Evolutionary conservation across 768 basidiomycete species (phyloP), one percentile per base, ranked within the genome.

Genomic region (Daedaleopsis sinensis): DNA sequence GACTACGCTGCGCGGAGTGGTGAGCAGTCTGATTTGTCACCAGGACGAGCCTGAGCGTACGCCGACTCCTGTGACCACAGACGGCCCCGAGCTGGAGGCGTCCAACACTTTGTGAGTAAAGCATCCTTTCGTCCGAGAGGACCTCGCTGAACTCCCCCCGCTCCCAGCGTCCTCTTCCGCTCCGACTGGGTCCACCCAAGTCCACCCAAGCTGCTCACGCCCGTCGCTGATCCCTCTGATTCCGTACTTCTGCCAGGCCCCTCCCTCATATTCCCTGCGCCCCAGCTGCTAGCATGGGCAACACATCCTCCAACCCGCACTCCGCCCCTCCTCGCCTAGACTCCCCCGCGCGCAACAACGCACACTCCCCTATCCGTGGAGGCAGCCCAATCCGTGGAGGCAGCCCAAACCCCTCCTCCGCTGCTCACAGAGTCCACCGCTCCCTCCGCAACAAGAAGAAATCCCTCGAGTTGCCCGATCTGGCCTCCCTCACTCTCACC

Each of bases 401-500:
- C 58, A 67, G 67, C 55, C 66, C 68, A 52, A 67, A 60, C 49
- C 64, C 62, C 43, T 51, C 64, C 38, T 49, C 61, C 52, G 44
- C 65, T 46, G 52, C 70, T 59, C 68, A 62, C 55, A 59, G 67
- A 50, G 75, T 86, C 0, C 87, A 89, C 72, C 78, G 79, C 36
- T 88, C 88, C 47, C 75, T 90, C 59, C 79, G 86, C 43, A 78
- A 79, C 21, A 90, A 87, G 79, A 90, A 89, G 75, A 84, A 81
- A 70, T 89, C 87, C 0, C 83, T 92, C 19, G 88, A 92, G 71
- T 80, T 92, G 24, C 90, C 90, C 55, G 90, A 91, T 77, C 85
- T 92, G 67, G 82, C 82, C 13, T 74, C 76, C 60, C 79, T 83
- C 64, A 74, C 80, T 48, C 68, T 83, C 62, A 79, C 82, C 58